These are phyloP conservation scores for Leccinum insigne DNA, from an alignment of 1,284 basidiomycete species.

Conservation along the genomic window DNA sequence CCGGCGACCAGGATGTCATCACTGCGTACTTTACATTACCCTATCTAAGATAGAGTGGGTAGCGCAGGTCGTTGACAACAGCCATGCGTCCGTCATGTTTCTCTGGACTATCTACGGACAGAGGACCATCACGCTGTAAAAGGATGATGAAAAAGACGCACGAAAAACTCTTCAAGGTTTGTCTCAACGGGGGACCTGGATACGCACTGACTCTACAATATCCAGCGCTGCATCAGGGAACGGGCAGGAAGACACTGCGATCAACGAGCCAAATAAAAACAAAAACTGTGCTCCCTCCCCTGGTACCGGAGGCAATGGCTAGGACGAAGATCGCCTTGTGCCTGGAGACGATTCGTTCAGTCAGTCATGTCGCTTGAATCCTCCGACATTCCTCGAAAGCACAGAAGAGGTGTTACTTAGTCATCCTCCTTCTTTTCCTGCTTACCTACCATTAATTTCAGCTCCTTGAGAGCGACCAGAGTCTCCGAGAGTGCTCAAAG, in stretches of 20 bases:
- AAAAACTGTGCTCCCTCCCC: not conserved
- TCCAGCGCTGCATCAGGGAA: not conserved
- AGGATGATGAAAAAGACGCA: not conserved
- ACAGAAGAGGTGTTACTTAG: too few relatives aligned
- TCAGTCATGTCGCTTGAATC: too few relatives aligned
- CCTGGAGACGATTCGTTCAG: too few relatives aligned
- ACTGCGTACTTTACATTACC: slow-evolving; percentile 24
- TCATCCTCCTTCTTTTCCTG: not conserved
- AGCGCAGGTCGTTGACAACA: slow-evolving; percentile 30
- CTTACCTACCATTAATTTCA: slow-evolving; percentile 28
- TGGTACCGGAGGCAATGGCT: not conserved
- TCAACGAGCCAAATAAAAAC: not conserved
- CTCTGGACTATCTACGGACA: slow-evolving; percentile 19
- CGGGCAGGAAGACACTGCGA: not conserved
- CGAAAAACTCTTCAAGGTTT: not conserved
- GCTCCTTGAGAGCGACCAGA: slow-evolving; percentile 60
- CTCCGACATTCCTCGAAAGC: too few relatives aligned
- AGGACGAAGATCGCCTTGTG: not conserved
- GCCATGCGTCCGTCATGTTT: slow-evolving; percentile 23
- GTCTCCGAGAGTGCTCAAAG: slow-evolving; percentile 47
- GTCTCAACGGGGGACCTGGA: not conserved
- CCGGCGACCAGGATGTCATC: slow-evolving; percentile 11
- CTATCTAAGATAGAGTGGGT: slow-evolving; percentile 37
- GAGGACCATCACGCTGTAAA: not conserved
- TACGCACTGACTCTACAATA: not conserved